Percentiles rank a stretch among this genome's conserved stretches.
Conservation (phyloP, 805 yeast species). For the Nakazawaea anatomiae region DNA sequence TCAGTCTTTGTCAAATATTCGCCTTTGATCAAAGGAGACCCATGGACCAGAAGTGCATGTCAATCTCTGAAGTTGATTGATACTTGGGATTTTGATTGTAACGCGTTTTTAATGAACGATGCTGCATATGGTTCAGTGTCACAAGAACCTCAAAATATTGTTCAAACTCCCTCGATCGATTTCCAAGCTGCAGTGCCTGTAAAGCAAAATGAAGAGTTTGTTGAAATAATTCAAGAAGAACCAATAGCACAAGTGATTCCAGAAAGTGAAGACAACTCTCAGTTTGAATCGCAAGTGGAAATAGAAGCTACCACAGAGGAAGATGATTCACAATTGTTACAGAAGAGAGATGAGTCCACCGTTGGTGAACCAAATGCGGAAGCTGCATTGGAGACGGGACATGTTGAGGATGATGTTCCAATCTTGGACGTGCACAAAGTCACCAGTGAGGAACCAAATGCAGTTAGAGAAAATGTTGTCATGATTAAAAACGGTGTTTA, state of each 20-base stretch:
- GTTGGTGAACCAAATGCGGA: slow-evolving; percentile 6
- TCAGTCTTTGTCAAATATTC: slow-evolving; percentile 56
- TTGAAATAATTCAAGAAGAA: not conserved
- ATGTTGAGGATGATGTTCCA: not conserved
- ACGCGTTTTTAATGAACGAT: slow-evolving; percentile 35
- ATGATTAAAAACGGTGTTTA: slow-evolving; percentile 9
- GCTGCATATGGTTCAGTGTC: slow-evolving; percentile 16
- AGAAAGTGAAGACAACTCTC: slow-evolving; percentile 6
- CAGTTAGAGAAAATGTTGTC: not conserved
- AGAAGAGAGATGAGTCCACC: slow-evolving; percentile 3
- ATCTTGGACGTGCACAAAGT: too few relatives aligned
- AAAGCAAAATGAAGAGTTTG: slow-evolving; percentile 6
- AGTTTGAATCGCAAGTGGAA: slow-evolving; percentile 1
- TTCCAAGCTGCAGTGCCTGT: slow-evolving; percentile 1
- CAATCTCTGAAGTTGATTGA: slow-evolving; percentile 48
- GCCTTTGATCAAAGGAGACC: slow-evolving; percentile 70
- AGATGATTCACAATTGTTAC: not conserved
- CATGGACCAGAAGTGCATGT: slow-evolving; percentile 75
- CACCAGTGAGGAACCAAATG: too few relatives aligned
- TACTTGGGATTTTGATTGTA: slow-evolving; percentile 90
- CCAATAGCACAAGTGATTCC: not conserved
- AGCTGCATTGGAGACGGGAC: not conserved
- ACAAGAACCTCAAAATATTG: not conserved
- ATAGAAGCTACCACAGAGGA: slow-evolving; percentile 7
- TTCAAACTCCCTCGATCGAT: slow-evolving; percentile 6